These are phyloP conservation scores for Hygrophila difformis DNA, from an alignment of 257 asterid species.

Conservation along the genomic window DNA sequence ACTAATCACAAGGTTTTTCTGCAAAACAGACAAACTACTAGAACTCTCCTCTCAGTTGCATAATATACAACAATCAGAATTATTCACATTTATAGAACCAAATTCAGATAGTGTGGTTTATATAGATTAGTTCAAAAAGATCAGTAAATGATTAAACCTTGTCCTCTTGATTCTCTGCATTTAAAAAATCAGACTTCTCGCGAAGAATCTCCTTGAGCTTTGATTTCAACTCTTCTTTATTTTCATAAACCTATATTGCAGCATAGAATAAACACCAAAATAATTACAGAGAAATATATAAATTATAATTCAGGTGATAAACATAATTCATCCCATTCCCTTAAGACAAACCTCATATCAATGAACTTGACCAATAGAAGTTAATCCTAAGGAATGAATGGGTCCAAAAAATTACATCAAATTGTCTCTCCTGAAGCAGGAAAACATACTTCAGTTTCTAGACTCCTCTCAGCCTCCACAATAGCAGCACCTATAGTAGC, in stretches of 20 bases:
- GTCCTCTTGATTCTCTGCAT: slow-evolving; percentile 66
- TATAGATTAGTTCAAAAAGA: background rate
- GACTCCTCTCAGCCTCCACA: slow-evolving; percentile 81
- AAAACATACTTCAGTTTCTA: slow-evolving; percentile 71
- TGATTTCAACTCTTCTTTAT: slow-evolving; percentile 72
- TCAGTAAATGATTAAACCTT: slow-evolving; percentile 39
- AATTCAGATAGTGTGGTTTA: no score
- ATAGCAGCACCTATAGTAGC: slow-evolving; percentile 89
- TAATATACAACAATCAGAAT: no score
- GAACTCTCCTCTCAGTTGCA: background rate
- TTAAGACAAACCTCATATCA: slow-evolving; percentile 14
- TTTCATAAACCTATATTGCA: slow-evolving; percentile 40
- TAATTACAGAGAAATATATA: background rate
- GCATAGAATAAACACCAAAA: slow-evolving; percentile 1
- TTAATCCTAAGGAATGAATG: slow-evolving; percentile 16
- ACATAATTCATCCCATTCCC: slow-evolving; percentile 9
- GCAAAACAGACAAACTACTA: background rate
- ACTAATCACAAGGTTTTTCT: background rate
- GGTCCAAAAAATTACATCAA: slow-evolving; percentile 26
- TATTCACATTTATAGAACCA: background rate
- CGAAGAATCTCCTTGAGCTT: slow-evolving; percentile 76
- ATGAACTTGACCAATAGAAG: slow-evolving; percentile 6
- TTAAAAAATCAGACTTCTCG: slow-evolving; percentile 72
- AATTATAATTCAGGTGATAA: slow-evolving; percentile 6
- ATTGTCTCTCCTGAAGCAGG: slow-evolving; percentile 32